Conservation (phyloP, 2,329 filamentous ascomycete genomes). For the Cladosporium halotolerans region DNA sequence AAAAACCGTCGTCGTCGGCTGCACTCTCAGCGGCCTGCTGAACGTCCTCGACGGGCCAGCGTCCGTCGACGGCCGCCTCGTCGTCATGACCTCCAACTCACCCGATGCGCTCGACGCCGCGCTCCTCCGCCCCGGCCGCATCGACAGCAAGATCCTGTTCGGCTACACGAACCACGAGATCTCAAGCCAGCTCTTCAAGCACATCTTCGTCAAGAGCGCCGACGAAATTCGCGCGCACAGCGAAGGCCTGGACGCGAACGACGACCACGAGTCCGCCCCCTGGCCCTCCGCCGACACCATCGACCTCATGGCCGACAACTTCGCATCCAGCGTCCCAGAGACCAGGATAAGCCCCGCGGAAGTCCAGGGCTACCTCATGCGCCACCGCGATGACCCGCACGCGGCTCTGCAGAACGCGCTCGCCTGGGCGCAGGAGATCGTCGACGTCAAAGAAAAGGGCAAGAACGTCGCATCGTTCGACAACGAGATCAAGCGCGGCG, state of each 20-base stretch:
- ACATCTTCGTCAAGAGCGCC: conserved; percentile 32
- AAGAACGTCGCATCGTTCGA: conserved; percentile 15
- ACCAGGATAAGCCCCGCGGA: conserved; percentile 19
- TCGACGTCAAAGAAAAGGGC: conserved; percentile 19
- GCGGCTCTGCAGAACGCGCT: conserved; percentile 38
- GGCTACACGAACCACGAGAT: conserved; percentile 36
- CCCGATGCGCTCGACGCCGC: conserved; percentile 66
- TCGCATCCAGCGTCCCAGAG: conserved; percentile 18
- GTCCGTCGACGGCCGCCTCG: conserved; percentile 66
- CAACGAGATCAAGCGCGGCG: conserved; percentile 7
- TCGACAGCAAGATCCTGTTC: conserved; percentile 59
- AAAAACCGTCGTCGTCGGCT: conserved; percentile 26
- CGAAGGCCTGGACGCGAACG: background rate
- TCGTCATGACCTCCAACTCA: conserved; percentile 75
- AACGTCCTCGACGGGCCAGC: conserved; percentile 77
- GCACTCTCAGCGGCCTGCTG: conserved; percentile 63
- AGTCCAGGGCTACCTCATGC: conserved; percentile 29
- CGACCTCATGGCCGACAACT: conserved; percentile 15
- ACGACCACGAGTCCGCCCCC: conserved; percentile 35
- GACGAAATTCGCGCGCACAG: conserved; percentile 37
- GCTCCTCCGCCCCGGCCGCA: conserved; percentile 63
- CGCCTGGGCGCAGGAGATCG: conserved; percentile 33
- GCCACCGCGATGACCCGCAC: conserved; percentile 40
- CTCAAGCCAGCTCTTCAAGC: conserved; percentile 34
- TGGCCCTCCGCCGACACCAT: conserved; percentile 17